Conservation (phyloP, 2,329 filamentous ascomycete species). For the Rachicladosporium sp. region DNA sequence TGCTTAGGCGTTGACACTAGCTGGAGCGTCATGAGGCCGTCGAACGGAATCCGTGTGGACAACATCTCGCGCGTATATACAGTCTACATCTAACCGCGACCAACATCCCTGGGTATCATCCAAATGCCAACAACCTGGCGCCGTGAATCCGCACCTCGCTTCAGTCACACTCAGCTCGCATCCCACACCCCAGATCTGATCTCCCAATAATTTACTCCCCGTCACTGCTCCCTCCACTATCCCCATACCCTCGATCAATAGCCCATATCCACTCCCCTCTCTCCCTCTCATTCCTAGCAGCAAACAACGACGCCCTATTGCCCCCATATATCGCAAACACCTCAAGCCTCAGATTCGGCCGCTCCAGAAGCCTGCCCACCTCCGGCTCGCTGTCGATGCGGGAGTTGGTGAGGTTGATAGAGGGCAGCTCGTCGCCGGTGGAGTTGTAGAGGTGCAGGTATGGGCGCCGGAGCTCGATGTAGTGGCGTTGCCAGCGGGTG, state of each 20-base stretch:
- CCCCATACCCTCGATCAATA: conserved; percentile 70
- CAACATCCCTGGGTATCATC: too few relatives aligned
- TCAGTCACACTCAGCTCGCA: too few relatives aligned
- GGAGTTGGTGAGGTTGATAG: conserved; percentile 78
- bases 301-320: conserved; percentile 91
- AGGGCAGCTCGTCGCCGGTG: conserved; percentile 79
- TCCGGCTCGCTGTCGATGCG: conserved; percentile 88
- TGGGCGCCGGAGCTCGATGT: conserved; percentile 80
- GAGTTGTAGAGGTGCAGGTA: conserved; percentile 84
- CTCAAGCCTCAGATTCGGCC: conserved; percentile 21
- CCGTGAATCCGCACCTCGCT: too few relatives aligned
- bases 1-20: too few relatives aligned
- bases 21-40: too few relatives aligned
- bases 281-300: conserved; percentile 74
- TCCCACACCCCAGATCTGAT: too few relatives aligned
- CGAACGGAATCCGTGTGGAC: too few relatives aligned
- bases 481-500: conserved; percentile 79
- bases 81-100: too few relatives aligned
- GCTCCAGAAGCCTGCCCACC: conserved; percentile 58
- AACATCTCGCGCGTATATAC: too few relatives aligned
- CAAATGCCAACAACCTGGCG: too few relatives aligned
- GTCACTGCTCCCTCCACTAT: conserved; percentile 2
- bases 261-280: conserved; percentile 96
- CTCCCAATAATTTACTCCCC: background rate
- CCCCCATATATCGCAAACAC: conserved; percentile 92